Conservation (phyloP, 305 asterid species). For the Fraxinus velutina region DNA sequence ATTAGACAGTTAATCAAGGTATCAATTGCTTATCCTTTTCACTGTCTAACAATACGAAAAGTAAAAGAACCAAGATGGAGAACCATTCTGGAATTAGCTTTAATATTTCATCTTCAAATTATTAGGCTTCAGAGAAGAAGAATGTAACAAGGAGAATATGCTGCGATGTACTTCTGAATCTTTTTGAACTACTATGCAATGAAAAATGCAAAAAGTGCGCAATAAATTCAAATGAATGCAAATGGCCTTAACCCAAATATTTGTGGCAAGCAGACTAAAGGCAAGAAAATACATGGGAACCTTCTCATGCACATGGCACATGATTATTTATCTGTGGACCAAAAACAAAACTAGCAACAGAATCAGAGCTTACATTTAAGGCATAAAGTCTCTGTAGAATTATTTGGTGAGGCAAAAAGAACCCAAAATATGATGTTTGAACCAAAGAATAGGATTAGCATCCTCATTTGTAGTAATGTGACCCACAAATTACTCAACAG, state of each 20-base stretch:
- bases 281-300: neutral
- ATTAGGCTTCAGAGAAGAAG: neutral
- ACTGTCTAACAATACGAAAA: neutral
- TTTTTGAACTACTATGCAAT: neutral
- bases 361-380: neutral
- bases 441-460: neutral
- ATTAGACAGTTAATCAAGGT: neutral
- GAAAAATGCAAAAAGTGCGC: neutral
- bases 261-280: neutral
- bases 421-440: neutral
- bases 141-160: neutral
- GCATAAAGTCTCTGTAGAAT: neutral
- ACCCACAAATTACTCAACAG: neutral
- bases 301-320: neutral
- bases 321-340: neutral
- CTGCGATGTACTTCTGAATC: neutral
- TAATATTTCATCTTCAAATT: neutral
- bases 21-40: conserved; percentile 10
- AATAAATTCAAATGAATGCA: neutral
- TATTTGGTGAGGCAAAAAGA: neutral
- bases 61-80: neutral
- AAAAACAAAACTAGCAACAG: neutral
- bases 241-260: neutral
- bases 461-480: neutral
- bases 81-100: neutral